Evolutionary conservation across 257 asterid species (phyloP), one percentile per base, ranked within the genome.

Genomic region (Prunella vulgaris): DNA sequence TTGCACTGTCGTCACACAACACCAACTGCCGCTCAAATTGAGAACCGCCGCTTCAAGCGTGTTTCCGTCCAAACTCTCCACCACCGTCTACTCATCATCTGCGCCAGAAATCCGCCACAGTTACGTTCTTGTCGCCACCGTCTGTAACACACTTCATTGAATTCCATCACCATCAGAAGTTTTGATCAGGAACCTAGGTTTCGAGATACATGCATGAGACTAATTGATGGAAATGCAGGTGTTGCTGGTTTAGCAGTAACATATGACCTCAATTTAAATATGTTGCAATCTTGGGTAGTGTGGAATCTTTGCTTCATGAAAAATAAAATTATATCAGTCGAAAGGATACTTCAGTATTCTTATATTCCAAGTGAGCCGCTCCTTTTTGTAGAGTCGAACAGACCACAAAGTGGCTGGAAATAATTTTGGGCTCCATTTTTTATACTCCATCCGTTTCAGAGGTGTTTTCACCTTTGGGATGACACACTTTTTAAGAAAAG

Each of bases 241-340:
- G 75, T 86, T 67, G 99, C 97, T 54, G 97, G 97, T 35, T 82
- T 90, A 73, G 96, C 95, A 2, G 88, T 93, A 46, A 93, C 95
- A 0, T 93, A 90, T 58, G 96, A 97, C 28, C 96, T 93, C 65
- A 90, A 81, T 69, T 78, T 93, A 74, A 93, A 90, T 70, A 72
- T 56, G 82, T 5, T 84, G 66, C 97, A 85, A 79, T 79, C 87
- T 51, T 78, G 88, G 96, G 85, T 78, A 22, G 89, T 90, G 30
- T 81, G 93, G 97, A 74, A 57, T 70, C 84, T 85, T 58, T 93
- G 99, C 81, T 63, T 58, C 68, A 67, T 90, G 89, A 97, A 93
- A 69, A 92, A 84, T 37, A 84, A 79, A 77, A 90, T 93, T 59
- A 90, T 93, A 72, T 84, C 99, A 1, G 99, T 93, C 4, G 99